Base-by-base conservation (phyloP, 768 basidiomycete species). In the Galerina marginata region DNA sequence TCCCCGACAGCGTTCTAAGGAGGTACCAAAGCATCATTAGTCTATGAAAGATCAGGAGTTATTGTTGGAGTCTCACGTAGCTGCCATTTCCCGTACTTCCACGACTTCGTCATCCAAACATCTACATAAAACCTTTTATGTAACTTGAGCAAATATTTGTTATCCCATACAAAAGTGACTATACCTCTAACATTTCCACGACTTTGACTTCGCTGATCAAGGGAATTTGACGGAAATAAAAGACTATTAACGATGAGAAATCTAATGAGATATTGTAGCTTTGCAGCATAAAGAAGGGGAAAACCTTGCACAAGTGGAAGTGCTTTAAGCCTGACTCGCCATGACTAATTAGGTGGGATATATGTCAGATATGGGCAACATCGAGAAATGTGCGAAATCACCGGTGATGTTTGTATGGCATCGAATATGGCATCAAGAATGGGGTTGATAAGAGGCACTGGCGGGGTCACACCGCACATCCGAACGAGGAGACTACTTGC, bases 41-140 rank as follows among this genome's bases (percentile, higher is more conserved):
- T 45, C 20, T 33, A 37, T 26, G n/a, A 20, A 53, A 11, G 23
- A 45, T 15, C 42, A 11, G 33, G 36, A 39, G n/a, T 9, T 45
- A 20, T 36, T 20, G n/a, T 25, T 54, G 38, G 16, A 44, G 38
- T 46, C 87, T 71, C 65, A 96, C 86, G 87, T 87, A 16, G 91
- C 91, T 20, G 92, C 92, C 86, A 92, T 93, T 75, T 95, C 91
- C 43, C 94, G 83, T 16, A 96, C 94, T 77, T 96, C 94, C 9
- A 93, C 86, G 14, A 93, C 88, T 62, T 93, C 92, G 70, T 96
- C 94, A 64, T 91, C 87, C 26, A 96, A 76, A 64, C 93, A 93
- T 67, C 86, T 80, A 64, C 90, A 92, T 4, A 96, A 78, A 38
- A 92, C 88, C 87, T 93, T 37, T 44, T 11, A 56, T 42, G 54